These are phyloP conservation scores for Geranomyces michiganensis DNA, from an alignment of 192 early-diverging fungal species.

Conservation along the genomic window DNA sequence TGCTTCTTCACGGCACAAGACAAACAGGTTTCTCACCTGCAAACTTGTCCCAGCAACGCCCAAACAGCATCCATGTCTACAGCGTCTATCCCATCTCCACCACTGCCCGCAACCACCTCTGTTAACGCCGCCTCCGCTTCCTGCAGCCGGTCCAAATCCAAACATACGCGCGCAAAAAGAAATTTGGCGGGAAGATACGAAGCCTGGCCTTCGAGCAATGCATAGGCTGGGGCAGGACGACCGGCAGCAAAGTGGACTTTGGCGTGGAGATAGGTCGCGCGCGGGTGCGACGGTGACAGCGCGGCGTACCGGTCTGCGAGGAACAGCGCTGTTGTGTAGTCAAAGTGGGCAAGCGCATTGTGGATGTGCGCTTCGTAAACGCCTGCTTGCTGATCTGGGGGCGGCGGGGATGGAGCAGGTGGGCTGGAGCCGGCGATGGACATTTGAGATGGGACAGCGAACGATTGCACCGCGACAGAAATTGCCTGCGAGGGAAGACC, in stretches of 20 bases:
- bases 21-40: conserved; percentile 1
- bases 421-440: no score
- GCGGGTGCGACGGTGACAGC: conserved; percentile 12
- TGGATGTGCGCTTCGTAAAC: conserved; percentile 16
- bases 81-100: not conserved
- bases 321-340: conserved; percentile 45
- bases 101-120: not conserved
- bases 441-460: no score
- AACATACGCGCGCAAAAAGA: conserved; percentile 33
- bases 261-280: conserved; percentile 34
- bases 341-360: conserved; percentile 22
- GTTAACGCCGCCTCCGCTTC: conserved; percentile 31
- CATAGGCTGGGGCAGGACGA: not conserved
- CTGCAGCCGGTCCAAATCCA: conserved; percentile 30
- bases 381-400: not conserved
- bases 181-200: conserved; percentile 19
- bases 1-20: not conserved
- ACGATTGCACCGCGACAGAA: no score
- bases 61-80: conserved; percentile 9
- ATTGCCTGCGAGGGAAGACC: no score
- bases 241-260: conserved; percentile 30
- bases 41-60: conserved; percentile 36
- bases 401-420: no score
- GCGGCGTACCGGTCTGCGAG: conserved; percentile 45
- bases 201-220: conserved; percentile 23